Percentiles rank a stretch among this genome's conserved stretches.
Conservation (phyloP, 164 flowering plant species). For the Malania oleifera region DNA sequence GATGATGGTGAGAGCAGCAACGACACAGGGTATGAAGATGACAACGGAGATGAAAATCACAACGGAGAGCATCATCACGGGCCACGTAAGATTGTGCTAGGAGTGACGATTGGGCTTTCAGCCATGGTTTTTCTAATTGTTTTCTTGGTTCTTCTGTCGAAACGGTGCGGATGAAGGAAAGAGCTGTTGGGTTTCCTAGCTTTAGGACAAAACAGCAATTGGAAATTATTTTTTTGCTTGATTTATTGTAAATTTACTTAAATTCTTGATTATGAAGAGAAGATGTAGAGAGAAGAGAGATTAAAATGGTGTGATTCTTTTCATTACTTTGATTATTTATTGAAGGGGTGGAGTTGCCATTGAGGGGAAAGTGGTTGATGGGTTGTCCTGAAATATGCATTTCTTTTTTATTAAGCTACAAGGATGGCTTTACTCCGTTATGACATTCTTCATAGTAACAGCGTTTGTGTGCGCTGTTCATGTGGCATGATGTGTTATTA, state of each 20-base stretch:
- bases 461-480: background rate
- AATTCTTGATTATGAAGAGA: conserved; percentile 16
- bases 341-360: background rate
- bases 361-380: conserved; percentile 13
- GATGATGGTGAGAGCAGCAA: conserved; percentile 15
- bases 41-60: conserved; percentile 19
- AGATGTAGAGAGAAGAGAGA: conserved; percentile 4
- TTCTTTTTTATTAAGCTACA: conserved; percentile 9
- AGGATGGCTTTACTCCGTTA: conserved; percentile 5
- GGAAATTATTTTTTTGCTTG: conserved; percentile 10
- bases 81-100: conserved; percentile 87
- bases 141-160: conserved; percentile 67
- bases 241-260: conserved; percentile 10
- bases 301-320: conserved; percentile 21
- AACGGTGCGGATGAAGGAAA: conserved; percentile 51
- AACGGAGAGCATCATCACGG: conserved; percentile 47
- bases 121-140: conserved; percentile 77
- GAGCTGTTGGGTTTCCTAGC: conserved; percentile 8
- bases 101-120: conserved; percentile 83
- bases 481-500: background rate
- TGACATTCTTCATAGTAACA: background rate
- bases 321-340: conserved; percentile 7
- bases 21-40: conserved; percentile 22
- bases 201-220: conserved; percentile 5
- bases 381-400: background rate